A percentile compares a stretch with the other conserved stretches of the same genome.
Evolutionary conservation across 306 rosid genomes (phyloP).

Genomic region (Ammopiptanthus mongolicus): DNA sequence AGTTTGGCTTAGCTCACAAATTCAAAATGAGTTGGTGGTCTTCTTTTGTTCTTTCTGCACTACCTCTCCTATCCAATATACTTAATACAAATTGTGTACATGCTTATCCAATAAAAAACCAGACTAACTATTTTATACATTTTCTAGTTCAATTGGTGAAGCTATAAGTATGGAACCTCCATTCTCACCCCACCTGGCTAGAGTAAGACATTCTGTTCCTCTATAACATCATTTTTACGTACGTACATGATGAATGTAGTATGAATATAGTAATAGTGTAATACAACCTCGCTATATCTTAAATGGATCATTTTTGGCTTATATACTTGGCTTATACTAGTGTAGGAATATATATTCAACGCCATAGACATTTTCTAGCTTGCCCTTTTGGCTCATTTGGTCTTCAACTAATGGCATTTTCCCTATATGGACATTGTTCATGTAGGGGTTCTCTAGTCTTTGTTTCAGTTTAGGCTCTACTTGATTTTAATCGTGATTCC

Average conservation of each 20-base stretch:
- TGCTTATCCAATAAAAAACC: background rate
- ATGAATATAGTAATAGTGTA: background rate
- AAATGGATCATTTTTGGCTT: slow-evolving; percentile 20
- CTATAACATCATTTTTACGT: background rate
- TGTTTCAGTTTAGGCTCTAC: background rate
- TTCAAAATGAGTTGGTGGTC: slow-evolving; percentile 66
- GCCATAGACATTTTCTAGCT: slow-evolving; percentile 12
- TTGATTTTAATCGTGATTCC: background rate
- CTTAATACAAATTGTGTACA: slow-evolving; percentile 12
- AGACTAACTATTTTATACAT: background rate
- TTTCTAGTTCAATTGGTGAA: slow-evolving; percentile 9
- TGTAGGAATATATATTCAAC: slow-evolving; percentile 8
- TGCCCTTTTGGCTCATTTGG: slow-evolving; percentile 21
- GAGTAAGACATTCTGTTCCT: background rate
- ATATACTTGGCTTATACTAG: slow-evolving; percentile 15
- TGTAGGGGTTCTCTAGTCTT: slow-evolving; percentile 28
- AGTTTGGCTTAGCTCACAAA: slow-evolving; percentile 46
- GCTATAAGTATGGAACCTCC: slow-evolving; percentile 7
- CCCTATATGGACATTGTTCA: background rate
- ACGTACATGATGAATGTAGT: background rate
- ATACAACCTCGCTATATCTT: background rate
- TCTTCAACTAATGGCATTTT: background rate
- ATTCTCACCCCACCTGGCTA: slow-evolving; percentile 1
- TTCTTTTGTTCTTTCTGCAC: slow-evolving; percentile 36
- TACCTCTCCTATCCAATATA: background rate